Conservation (phyloP, 176 grass and related monocot species). For the Phoenix roebelenii region DNA sequence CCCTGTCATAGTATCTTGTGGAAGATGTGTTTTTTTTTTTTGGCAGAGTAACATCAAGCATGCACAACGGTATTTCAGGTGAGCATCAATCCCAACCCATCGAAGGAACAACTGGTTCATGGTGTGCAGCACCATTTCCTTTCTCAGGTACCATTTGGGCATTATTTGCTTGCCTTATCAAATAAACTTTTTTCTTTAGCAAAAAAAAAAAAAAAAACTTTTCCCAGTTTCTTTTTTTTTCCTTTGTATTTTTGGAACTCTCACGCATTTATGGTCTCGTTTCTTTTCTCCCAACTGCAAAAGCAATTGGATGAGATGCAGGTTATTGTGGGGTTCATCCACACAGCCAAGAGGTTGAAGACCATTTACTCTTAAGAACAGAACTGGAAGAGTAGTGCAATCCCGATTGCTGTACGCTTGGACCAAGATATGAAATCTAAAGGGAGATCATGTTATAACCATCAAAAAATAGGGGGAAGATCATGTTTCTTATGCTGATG, state of each 20-base stretch:
- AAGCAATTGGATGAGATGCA: slow-evolving; percentile 77
- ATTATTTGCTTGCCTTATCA: no score
- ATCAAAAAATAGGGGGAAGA: no score
- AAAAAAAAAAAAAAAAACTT: no score
- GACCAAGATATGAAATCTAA: no score
- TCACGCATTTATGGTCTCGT: no score
- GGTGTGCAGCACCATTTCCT: slow-evolving; percentile 37
- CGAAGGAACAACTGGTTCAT: slow-evolving; percentile 34
- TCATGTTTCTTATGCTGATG: no score
- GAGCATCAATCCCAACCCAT: slow-evolving; percentile 30
- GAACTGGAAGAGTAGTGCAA: no score
- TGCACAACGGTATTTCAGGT: slow-evolving; percentile 5
- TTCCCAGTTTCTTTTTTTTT: no score
- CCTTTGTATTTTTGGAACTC: no score
- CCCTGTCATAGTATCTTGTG: not conserved
- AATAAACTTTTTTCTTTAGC: no score
- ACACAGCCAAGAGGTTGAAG: slow-evolving; percentile 56
- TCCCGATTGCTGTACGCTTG: no score
- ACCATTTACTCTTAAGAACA: slow-evolving; percentile 1
- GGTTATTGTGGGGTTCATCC: slow-evolving; percentile 65
- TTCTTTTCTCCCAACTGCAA: not conserved
- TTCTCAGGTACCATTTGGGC: slow-evolving; percentile 20
- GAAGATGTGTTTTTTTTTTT: not conserved
- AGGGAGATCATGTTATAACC: no score
- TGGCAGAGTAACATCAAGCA: not conserved